Base-by-base conservation (phyloP, 108 stramenopile species). In the Nannochloropsis gaditana region DNA sequence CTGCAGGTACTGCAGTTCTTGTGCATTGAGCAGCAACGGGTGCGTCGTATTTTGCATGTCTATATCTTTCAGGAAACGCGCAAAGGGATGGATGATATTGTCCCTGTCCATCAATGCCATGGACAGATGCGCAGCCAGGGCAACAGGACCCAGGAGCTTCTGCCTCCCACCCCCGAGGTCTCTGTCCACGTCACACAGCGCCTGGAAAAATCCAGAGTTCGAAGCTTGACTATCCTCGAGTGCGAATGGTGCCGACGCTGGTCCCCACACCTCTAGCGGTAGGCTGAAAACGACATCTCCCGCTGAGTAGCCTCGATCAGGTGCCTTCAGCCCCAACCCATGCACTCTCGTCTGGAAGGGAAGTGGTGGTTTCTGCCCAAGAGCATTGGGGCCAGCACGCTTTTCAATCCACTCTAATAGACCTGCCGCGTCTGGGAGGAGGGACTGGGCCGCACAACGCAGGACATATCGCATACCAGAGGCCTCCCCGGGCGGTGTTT, bases 381-480 rank as follows among this genome's bases (percentile, higher is more conserved):
- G 59, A n/a, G 59, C 59, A n/a, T n/a, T 2, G 15, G n/a, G 4
- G 3, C 59, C 8, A n/a, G 59, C 59, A 15, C 8, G 59, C 59
- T 73, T 3, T n/a, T 73, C 59, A 15, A 73, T n/a, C 59, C 59
- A 73, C 15, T 15, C 8, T 0, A 73, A 15, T 1, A 73, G 6
- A n/a, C n/a, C 19, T n/a, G 6, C 59, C 6, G 59, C n/a, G 19
- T 73, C 59, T 15, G 59, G 59, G n/a, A 15, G 19, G 8, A 73
- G 59, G 59, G 59, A n/a, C 6, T 73, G 59, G 59, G 59, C 59
- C 19, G 59, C 59, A n/a, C 59, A n/a, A n/a, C 59, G 59, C 59
- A 73, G 59, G 19, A 73, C n/a, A 31, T 31, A 1, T 31, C 31
- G 31, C 31, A 31, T 31, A 31, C 31, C 31, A 31, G 31, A 31